Conservation (phyloP, 2,329 filamentous ascomycete genomes). For the Mollisiaceae sp. region DNA sequence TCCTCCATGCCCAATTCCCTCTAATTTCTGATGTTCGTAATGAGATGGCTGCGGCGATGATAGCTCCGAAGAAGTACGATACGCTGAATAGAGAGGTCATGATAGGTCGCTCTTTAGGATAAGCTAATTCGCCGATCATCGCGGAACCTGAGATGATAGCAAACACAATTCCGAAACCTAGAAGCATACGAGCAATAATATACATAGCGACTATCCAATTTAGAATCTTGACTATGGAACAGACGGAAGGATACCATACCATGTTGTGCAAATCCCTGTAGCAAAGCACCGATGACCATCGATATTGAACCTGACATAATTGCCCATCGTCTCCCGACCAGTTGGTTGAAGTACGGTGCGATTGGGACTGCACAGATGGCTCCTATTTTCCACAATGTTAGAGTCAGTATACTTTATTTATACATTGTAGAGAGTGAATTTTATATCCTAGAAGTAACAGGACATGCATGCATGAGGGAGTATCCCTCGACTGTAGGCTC, state of each 20-base stretch:
- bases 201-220: constrained; percentile 51
- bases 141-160: constrained; percentile 57
- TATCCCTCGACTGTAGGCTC: too few relatives aligned
- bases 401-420: too few relatives aligned
- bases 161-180: constrained; percentile 58
- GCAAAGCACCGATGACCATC: constrained; percentile 58
- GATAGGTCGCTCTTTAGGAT: constrained; percentile 58
- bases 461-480: too few relatives aligned
- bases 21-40: constrained; percentile 51
- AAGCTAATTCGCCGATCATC: constrained; percentile 58
- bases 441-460: too few relatives aligned
- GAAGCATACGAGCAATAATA: constrained; percentile 56
- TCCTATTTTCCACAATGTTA: constrained; percentile 39
- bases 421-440: too few relatives aligned
- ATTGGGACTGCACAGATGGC: constrained; percentile 59
- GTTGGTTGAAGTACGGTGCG: constrained; percentile 56
- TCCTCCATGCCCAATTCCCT: constrained; percentile 48
- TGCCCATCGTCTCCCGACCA: constrained; percentile 56
- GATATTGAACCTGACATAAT: constrained; percentile 59
- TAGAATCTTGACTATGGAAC: not conserved
- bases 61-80: constrained; percentile 55
- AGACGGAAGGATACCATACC: constrained; percentile 9
- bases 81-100: constrained; percentile 60
- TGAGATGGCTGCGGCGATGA: constrained; percentile 49
- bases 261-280: constrained; percentile 53